Evolutionary conservation across 1,284 basidiomycete genomes (phyloP), one percentile per base, ranked within the genome.

Genomic region (Leccinum huronense): DNA sequence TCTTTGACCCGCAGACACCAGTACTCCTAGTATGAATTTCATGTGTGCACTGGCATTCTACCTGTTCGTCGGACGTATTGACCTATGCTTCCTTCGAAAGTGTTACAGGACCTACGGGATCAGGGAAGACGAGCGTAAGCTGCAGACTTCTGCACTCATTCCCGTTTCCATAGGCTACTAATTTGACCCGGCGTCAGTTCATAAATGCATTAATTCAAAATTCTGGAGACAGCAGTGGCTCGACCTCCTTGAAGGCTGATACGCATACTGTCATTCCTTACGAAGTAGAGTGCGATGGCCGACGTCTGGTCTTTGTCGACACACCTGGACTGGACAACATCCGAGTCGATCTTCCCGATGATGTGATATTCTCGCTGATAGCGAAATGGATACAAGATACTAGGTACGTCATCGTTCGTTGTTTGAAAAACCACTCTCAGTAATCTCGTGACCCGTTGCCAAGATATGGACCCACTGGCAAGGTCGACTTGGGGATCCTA

Each of bases 81-180:
- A 61, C n/a, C 10, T 19, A 53, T 27, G 8, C 5, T 19, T 27
- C 30, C 16, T 11, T 23, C 14, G 36, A 66, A 27, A 69, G 63
- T 3, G 9, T 61, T 3, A 62, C 67, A 38, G 68, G 60, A 9
- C 34, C 57, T 2, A 65, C 66, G 23, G 66, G 67, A 36, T 60
- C 65, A 5, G 67, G 63, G n/a, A 68, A 68, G 33, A 67, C 66
- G 2, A 65, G 36, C 16, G 65, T 65, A 16, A 56, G 57, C 38
- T 6, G 4, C 8, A 8, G 27, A 48, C 3, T 1, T 8, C 5
- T n/a, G 33, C 3, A 9, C 19, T 23, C 45, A 19, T 51, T 51
- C 11, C 53, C 34, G 5, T 11, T 34, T 56, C 31, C 5, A 33
- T 34, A 11, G 9, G 6, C 31, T 34, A 56, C 31, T 34, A 56